phyloP scores from a whole-genome alignment of 306 rosid species.

The barrel medic (Medicago truncatula) region MtrunA17r5.0-ANR NC_053042.1:49605501-49606000 shows the following conservation, averaged over 20 bases:
- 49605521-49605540: neutral
- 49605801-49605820: neutral
- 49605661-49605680: neutral
- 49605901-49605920: conserved; percentile 26
- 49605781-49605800: neutral
- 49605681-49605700: neutral
- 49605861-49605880: conserved; percentile 2
- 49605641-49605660: conserved; percentile 14
- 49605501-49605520: neutral
- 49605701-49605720: neutral
- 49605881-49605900: conserved; percentile 30
- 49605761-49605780: conserved; percentile 22
- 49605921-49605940: conserved; percentile 26
- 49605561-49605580: conserved; percentile 6
- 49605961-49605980: conserved; percentile 13
- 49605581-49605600: conserved; percentile 26
- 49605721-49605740: neutral
- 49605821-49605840: neutral
- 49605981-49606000: conserved; percentile 14
- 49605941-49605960: conserved; percentile 24
- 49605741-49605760: conserved; percentile 2
- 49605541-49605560: neutral
- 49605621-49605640: neutral
- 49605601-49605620: conserved; percentile 20
- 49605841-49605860: neutral